These are phyloP conservation scores for Kwoniella heveanensis DNA, from an alignment of 768 basidiomycete species.

Conservation along the genomic window DNA sequence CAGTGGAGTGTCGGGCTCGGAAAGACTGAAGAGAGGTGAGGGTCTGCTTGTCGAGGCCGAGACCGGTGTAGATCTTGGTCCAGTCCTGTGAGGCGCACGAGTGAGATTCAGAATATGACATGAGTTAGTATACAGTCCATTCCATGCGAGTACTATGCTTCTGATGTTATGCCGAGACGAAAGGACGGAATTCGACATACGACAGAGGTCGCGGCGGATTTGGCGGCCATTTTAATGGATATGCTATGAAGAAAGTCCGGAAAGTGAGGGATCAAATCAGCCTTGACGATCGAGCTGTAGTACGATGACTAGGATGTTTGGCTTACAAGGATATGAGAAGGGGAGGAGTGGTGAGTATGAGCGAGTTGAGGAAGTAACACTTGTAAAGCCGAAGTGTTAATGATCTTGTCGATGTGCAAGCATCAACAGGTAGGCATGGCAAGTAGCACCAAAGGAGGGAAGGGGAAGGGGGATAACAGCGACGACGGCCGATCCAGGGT, in stretches of 20 bases:
- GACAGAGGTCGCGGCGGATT: conserved; percentile 49
- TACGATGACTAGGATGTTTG: not conserved
- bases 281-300: not conserved
- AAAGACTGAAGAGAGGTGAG: conserved; percentile 86
- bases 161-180: not conserved
- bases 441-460: not conserved
- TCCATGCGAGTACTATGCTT: too few relatives aligned
- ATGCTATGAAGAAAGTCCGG: not conserved
- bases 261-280: conserved; percentile 1
- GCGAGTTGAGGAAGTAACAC: not conserved
- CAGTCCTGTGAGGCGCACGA: conserved; percentile 56
- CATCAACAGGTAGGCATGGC: conserved; percentile 4
- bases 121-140: too few relatives aligned
- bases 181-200: conserved; percentile 35
- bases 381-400: not conserved
- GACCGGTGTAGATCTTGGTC: conserved; percentile 55
- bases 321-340: not conserved
- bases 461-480: not conserved
- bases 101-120: too few relatives aligned
- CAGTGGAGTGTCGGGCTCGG: conserved; percentile 91
- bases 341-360: conserved; percentile 19
- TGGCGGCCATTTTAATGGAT: conserved; percentile 51
- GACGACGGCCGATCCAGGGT: conserved; percentile 18
- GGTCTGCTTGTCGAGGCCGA: conserved; percentile 67
- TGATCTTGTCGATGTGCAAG: not conserved